Conservation (phyloP, 2,329 filamentous ascomycete species). For the Biscogniauxia sp. region DNA sequence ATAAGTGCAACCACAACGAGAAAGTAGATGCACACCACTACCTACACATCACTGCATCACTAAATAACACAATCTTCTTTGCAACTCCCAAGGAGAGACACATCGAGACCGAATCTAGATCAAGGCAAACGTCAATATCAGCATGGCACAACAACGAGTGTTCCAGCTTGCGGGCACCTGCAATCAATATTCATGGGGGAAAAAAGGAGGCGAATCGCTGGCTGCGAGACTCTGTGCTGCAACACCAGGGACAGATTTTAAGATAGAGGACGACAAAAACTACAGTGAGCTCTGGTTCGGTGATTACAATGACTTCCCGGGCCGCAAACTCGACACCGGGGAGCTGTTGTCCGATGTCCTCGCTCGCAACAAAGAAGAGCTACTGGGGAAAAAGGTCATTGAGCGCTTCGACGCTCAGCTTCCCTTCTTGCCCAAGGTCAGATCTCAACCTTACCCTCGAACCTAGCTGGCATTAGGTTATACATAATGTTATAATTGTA, state of each 20-base stretch:
- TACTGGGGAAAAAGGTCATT: slow-evolving; percentile 62
- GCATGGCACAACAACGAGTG: slow-evolving; percentile 31
- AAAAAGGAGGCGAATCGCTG: slow-evolving; percentile 62
- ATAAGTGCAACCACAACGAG: no score
- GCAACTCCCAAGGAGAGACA: no score
- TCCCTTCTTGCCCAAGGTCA: slow-evolving; percentile 69
- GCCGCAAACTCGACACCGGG: slow-evolving; percentile 59
- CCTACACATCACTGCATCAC: no score
- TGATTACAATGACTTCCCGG: slow-evolving; percentile 70
- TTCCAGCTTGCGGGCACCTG: slow-evolving; percentile 47
- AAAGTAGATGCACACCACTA: no score
- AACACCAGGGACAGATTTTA: slow-evolving; percentile 61
- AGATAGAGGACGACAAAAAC: slow-evolving; percentile 59
- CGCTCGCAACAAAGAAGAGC: slow-evolving; percentile 56
- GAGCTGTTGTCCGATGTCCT: slow-evolving; percentile 65
- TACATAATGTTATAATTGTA: no score
- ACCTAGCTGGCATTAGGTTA: neutral
- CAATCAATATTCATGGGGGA: slow-evolving; percentile 70
- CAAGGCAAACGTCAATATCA: no score
- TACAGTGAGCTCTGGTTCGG: slow-evolving; percentile 76
- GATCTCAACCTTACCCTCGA: neutral
- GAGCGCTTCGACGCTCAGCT: slow-evolving; percentile 63
- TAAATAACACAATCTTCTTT: no score
- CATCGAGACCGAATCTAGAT: no score
- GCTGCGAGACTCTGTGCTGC: slow-evolving; percentile 64